phyloP scores from a whole-genome alignment of 805 yeast genomes.

The Henningerozyma blattae region DNA sequence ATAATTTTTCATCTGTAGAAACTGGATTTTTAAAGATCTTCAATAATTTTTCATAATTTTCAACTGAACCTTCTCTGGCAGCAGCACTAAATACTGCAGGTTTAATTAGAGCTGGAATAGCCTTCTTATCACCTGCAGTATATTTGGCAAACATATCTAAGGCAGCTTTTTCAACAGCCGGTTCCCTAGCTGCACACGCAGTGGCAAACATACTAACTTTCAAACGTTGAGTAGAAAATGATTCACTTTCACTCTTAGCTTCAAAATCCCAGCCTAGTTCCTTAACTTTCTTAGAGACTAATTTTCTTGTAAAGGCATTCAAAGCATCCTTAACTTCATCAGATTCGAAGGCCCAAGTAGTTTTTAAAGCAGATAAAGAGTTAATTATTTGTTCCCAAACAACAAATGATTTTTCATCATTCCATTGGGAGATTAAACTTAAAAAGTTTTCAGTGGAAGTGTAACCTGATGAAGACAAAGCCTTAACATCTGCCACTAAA shows the following conservation, averaged over 20 bases:
- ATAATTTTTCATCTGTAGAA: conserved; percentile 52
- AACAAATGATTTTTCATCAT: conserved; percentile 45
- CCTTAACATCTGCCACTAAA: conserved; percentile 66
- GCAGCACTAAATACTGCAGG: conserved; percentile 52
- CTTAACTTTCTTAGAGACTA: conserved; percentile 42
- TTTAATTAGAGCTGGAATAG: conserved; percentile 66
- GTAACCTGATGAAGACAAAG: conserved; percentile 60
- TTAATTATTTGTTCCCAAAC: conserved; percentile 54
- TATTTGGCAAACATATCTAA: conserved; percentile 39
- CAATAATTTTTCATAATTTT: conserved; percentile 51
- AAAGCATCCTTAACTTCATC: conserved; percentile 35
- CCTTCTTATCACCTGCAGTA: conserved; percentile 49
- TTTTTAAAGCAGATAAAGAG: conserved; percentile 35
- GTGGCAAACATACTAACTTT: conserved; percentile 50
- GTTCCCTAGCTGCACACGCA: conserved; percentile 44
- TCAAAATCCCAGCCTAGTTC: conserved; percentile 54
- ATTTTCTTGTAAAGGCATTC: conserved; percentile 38
- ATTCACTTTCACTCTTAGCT: conserved; percentile 30
- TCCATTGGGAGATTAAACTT: conserved; percentile 48
- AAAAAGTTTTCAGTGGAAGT: conserved; percentile 51
- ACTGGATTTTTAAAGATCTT: conserved; percentile 47
- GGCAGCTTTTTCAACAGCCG: conserved; percentile 35
- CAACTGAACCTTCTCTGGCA: conserved; percentile 49
- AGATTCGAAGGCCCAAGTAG: conserved; percentile 46
- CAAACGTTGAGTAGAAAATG: conserved; percentile 52